Conservation (phyloP, 83 land plant genomes). For the Diphasiastrum complanatum region DNA sequence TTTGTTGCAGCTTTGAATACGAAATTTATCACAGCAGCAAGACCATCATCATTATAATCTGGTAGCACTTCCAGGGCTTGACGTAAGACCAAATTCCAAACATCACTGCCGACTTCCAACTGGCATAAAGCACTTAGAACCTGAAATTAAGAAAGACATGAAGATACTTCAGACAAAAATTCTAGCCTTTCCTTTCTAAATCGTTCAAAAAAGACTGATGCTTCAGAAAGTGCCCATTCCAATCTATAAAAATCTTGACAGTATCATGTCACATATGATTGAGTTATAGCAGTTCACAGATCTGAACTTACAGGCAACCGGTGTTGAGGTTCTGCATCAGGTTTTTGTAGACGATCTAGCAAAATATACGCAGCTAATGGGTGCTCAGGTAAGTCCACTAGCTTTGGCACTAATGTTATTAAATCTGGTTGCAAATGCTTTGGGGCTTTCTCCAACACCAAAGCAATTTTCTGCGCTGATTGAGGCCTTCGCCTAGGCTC, state of each 20-base stretch:
- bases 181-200: not conserved
- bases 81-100: conserved; percentile 67
- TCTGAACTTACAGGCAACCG: conserved; percentile 54
- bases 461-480: conserved; percentile 78
- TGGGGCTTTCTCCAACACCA: conserved; percentile 85
- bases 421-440: conserved; percentile 79
- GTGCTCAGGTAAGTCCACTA: conserved; percentile 85
- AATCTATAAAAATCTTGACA: not conserved
- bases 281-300: not conserved
- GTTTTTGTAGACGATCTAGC: conserved; percentile 66
- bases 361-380: conserved; percentile 71
- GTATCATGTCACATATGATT: not conserved
- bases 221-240: not conserved
- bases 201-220: no score
- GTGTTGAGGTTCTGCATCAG: conserved; percentile 72
- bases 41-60: conserved; percentile 76
- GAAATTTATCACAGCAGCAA: conserved; percentile 63
- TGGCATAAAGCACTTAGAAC: conserved; percentile 82
- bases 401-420: conserved; percentile 78
- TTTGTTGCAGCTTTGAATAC: conserved; percentile 84
- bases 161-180: not conserved
- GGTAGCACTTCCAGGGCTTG: conserved; percentile 60
- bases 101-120: conserved; percentile 70
- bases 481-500: conserved; percentile 86
- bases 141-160: conserved; percentile 29